phyloP scores from a whole-genome alignment of 805 yeast genomes.

The Yarrowia deformans region DNA sequence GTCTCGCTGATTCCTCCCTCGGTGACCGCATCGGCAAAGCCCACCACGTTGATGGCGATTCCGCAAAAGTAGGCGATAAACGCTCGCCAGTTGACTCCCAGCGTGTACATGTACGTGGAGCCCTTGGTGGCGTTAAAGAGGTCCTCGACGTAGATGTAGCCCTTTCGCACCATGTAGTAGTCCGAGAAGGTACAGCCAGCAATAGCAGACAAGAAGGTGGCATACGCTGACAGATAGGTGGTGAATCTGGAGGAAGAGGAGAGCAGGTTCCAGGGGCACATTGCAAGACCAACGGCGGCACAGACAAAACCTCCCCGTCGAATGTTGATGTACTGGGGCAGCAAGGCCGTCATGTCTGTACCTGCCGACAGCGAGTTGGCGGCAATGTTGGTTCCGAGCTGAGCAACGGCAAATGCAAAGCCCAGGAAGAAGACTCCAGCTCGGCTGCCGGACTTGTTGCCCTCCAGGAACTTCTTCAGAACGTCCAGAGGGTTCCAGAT shows the following conservation, averaged over 20 bases:
- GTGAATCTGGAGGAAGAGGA: constrained; percentile 76
- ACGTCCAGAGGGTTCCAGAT: constrained; percentile 89
- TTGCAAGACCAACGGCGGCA: constrained; percentile 70
- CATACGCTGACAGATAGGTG: constrained; percentile 78
- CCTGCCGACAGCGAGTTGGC: constrained; percentile 60
- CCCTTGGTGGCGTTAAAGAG: constrained; percentile 61
- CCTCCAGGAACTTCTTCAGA: constrained; percentile 65
- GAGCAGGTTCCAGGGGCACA: constrained; percentile 85
- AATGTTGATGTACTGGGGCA: constrained; percentile 60
- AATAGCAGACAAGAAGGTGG: constrained; percentile 82
- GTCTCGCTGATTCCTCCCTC: constrained; percentile 79
- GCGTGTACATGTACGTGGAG: constrained; percentile 65
- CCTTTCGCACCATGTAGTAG: constrained; percentile 76
- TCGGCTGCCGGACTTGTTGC: constrained; percentile 58
- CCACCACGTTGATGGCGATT: constrained; percentile 82
- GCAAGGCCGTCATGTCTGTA: constrained; percentile 60
- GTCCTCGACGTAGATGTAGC: constrained; percentile 67
- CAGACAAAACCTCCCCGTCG: constrained; percentile 83
- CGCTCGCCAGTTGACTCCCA: constrained; percentile 86
- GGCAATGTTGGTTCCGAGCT: constrained; percentile 78
- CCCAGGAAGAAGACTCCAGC: constrained; percentile 83
- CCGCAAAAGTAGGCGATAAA: constrained; percentile 81
- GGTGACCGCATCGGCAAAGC: constrained; percentile 76
- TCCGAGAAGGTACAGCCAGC: constrained; percentile 74
- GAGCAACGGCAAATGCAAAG: constrained; percentile 74